Base-by-base conservation (phyloP, 73 alveolate species). In the Urostyla sp. region DNA sequence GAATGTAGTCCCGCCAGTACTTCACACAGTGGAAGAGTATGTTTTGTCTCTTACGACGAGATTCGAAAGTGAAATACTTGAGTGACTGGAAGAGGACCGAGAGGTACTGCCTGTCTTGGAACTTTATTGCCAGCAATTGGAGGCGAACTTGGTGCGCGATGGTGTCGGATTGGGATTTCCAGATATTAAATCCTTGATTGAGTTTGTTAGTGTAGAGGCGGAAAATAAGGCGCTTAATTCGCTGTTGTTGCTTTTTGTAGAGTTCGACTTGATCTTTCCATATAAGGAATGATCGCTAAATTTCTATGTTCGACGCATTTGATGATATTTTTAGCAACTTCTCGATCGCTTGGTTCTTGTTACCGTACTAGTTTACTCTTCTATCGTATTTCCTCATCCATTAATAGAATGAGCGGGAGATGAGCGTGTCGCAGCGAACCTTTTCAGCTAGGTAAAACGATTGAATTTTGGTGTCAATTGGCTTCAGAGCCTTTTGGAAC, bases 1-100 rank as follows among this genome's bases (percentile, higher is more conserved):
- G 18, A 21, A 59, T 15, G 23, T 43, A 24, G 46, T 77, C 89
- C 43, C 61, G 37, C 89, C 89, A 77, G 10, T 60, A 72, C 31
- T 77, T 77, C 45, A 60, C 26, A 20, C 48, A 20, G n/a, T 66
- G 69, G 45, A 69, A 72, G 0, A 48, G 32, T 0, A 27, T 30
- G 43, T 61, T 48, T 23, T 21, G 13, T 32, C 81, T 58, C 24
- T 72, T 34, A 30, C 74, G 23, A 30, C 61, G 58, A 52, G 55
- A 43, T 20, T 48, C 55, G 26, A 58, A 8, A n/a, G 34, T 58
- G 15, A 23, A 35, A 21, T 2, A 27, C 24, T 77, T 58, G 75
- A 58, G 61, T 18, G 24, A 32, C 49, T 50, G 23, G 38, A 58
- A 77, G 13, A 77, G 61, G 11, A 38, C 46, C n/a, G 73, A 37